phyloP scores from a whole-genome alignment of 1,139 yeast genomes.

The Hyphopichia khmerensis region DNA sequence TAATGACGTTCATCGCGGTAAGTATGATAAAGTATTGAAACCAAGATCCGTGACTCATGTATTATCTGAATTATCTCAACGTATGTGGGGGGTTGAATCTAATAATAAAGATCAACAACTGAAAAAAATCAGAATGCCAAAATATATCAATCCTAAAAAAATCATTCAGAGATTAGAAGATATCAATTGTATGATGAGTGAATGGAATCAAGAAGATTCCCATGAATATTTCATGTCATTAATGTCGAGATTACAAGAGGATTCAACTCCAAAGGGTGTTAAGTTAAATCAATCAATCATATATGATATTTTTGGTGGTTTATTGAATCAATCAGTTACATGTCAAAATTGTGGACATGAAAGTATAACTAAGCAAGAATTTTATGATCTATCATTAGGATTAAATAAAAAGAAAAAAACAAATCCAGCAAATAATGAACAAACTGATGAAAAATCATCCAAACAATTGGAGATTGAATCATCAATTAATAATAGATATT shows the following conservation, averaged over 20 bases:
- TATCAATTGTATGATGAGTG: constrained; percentile 93
- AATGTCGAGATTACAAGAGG: constrained; percentile 86
- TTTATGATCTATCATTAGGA: constrained; percentile 85
- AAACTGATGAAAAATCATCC: constrained; percentile 5
- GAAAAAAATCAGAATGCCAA: constrained; percentile 15
- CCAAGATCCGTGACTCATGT: constrained; percentile 66
- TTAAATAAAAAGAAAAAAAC: constrained; percentile 43
- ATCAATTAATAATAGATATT: constrained; percentile 32
- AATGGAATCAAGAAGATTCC: constrained; percentile 97
- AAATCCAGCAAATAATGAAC: constrained; percentile 7
- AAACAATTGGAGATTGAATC: not conserved
- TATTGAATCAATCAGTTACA: constrained; percentile 77
- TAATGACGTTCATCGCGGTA: constrained; percentile 57
- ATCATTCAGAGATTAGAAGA: constrained; percentile 73
- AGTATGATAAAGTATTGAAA: constrained; percentile 44
- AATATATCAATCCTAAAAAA: constrained; percentile 69
- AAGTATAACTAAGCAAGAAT: constrained; percentile 90
- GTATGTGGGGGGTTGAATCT: constrained; percentile 58
- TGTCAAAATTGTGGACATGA: constrained; percentile 78
- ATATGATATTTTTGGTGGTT: constrained; percentile 93
- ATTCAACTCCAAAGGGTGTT: constrained; percentile 82
- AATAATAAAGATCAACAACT: constrained; percentile 18
- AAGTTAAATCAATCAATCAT: constrained; percentile 79
- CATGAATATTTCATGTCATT: constrained; percentile 96
- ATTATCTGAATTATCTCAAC: constrained; percentile 67